phyloP scores from a whole-genome alignment of 306 rosid species.

The Hippophae gyantsensis region DNA sequence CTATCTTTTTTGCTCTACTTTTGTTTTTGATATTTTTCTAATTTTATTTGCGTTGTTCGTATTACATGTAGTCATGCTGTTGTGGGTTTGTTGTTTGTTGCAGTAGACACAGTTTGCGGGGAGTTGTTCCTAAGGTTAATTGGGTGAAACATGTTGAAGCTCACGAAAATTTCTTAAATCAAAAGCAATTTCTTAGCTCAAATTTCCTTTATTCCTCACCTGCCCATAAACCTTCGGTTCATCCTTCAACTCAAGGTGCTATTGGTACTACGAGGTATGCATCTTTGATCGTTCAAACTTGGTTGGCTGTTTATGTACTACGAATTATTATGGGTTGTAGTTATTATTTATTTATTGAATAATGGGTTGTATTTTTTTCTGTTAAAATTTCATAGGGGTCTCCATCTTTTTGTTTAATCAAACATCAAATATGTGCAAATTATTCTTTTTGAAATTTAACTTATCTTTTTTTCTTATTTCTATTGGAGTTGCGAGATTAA shows the following conservation, averaged over 20 bases:
- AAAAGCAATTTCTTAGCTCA: slow-evolving; percentile 43
- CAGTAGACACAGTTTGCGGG: slow-evolving; percentile 29
- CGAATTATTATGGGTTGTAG: neutral
- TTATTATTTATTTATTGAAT: no score
- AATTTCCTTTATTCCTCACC: slow-evolving; percentile 54
- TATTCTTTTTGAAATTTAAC: no score
- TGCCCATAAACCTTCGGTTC: slow-evolving; percentile 39
- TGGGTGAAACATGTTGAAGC: slow-evolving; percentile 57
- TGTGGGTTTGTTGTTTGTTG: neutral
- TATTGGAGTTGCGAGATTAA: neutral
- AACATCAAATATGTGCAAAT: no score
- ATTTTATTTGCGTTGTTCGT: neutral
- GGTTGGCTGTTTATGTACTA: neutral
- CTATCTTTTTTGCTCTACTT: neutral
- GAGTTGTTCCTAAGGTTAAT: slow-evolving; percentile 39
- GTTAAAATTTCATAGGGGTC: no score
- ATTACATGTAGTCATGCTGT: neutral
- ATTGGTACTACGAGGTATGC: slow-evolving; percentile 9
- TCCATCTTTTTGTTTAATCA: no score
- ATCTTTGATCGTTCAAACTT: neutral
- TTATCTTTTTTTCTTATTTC: neutral
- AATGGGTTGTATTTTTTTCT: no score
- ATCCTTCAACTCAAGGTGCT: slow-evolving; percentile 14
- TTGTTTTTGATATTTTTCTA: neutral
- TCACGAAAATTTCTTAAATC: slow-evolving; percentile 50